phyloP scores from a whole-genome alignment of 306 rosid species.

The Cucurbita ficifolia region DNA sequence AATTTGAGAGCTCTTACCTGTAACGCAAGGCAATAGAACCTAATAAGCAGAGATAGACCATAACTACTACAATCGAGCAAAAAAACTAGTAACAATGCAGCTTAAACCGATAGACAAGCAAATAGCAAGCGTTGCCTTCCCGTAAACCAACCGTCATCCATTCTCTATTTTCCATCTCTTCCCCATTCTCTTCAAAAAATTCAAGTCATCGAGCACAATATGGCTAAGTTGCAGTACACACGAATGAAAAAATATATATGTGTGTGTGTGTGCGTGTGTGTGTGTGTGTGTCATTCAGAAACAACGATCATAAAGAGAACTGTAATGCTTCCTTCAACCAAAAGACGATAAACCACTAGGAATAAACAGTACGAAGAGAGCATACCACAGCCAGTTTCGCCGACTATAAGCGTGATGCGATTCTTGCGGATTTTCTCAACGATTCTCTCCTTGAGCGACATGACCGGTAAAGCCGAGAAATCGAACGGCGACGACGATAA shows the following conservation, averaged over 20 bases:
- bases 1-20: slow-evolving; percentile 89
- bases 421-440: slow-evolving; percentile 59
- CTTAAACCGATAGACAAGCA: not conserved
- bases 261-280: no score
- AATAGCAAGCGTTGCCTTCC: not conserved
- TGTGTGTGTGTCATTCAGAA: not conserved
- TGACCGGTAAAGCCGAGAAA: slow-evolving; percentile 52
- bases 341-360: not conserved
- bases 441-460: slow-evolving; percentile 43
- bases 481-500: slow-evolving; percentile 17
- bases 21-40: not conserved
- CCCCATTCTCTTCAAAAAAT: not conserved
- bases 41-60: slow-evolving; percentile 5
- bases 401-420: slow-evolving; percentile 83
- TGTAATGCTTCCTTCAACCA: not conserved
- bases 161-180: not conserved
- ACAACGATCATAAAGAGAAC: not conserved
- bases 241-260: not conserved
- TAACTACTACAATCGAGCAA: slow-evolving; percentile 2
- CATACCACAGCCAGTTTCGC: slow-evolving; percentile 81
- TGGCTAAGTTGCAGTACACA: not conserved
- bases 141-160: not conserved
- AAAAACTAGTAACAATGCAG: slow-evolving; percentile 4
- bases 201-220: not conserved
- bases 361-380: not conserved